Base-by-base conservation (phyloP, 1,284 basidiomycete genomes). In the Mycena citricolor region DNA sequence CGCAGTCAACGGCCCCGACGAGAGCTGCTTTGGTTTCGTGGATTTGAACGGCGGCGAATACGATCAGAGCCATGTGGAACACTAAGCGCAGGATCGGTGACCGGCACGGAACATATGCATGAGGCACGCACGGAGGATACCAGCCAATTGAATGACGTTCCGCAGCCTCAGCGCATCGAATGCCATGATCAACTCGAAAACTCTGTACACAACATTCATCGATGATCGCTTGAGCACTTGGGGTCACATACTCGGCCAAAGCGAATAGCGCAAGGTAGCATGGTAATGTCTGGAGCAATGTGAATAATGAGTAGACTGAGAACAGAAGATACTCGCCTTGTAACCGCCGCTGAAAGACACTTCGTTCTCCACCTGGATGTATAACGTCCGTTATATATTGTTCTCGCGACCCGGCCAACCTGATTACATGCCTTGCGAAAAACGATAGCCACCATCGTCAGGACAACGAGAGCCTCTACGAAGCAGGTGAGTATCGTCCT, bases 241-340 rank as follows among this genome's bases (percentile, higher is more conserved):
- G 13, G 5, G 42, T 14, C 21, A 61, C 75, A 42, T 61, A 86
- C 87, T 87, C 86, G 44, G 83, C 86, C n/a, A 90, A 69, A 26
- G 81, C 79, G 62, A 89, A 90, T 11, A 90, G 70, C 3, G 85
- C 85, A 8, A 90, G 76, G 62, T 89, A 90, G 61, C 88, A 90
- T 52, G 88, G 81, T 50, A 90, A 62, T n/a, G 88, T 90, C 84
- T 90, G 40, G 47, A 41, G 33, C 44, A 20, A 44, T 51, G 42
- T 47, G 28, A 28, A 36, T 20, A 7, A 11, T 13, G 16, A 5
- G 4, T 3, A 26, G 8, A 16, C 41, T 24, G 16, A 30, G 12
- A 23, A 14, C 25, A 22, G 28, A 21, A 45, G 14, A 35, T 31
- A 44, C 59, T 19, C 46, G 79, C 83, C 67, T 83, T 84, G 65